These are phyloP conservation scores for Moesziomyces parantarcticus DNA, from an alignment of 1,284 basidiomycete species.

Conservation along the genomic window DNA sequence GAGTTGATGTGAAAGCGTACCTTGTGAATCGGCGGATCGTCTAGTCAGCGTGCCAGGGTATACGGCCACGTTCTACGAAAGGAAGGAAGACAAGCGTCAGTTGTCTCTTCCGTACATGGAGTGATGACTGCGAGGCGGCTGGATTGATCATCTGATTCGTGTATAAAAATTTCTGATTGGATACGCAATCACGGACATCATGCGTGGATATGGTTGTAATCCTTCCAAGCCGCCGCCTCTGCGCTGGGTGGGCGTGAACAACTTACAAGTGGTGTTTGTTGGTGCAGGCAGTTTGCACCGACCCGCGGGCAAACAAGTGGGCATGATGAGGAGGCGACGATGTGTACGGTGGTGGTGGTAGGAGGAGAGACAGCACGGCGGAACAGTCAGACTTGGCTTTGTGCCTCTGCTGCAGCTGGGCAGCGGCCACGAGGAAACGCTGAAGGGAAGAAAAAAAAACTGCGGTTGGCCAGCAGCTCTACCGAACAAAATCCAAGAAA, in stretches of 20 bases:
- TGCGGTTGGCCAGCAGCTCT: constrained; percentile 13
- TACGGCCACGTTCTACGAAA: constrained; percentile 1
- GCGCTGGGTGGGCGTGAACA: constrained; percentile 9
- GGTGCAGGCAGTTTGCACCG: constrained; percentile 17
- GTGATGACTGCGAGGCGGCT: neutral
- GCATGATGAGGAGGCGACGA: constrained; percentile 10
- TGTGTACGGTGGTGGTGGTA: neutral
- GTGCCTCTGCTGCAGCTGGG: constrained; percentile 1
- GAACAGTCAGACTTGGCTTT: constrained; percentile 1
- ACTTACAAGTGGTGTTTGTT: constrained; percentile 13
- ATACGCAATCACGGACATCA: constrained; percentile 50
- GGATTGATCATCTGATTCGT: constrained; percentile 50
- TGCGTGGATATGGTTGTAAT: constrained; percentile 43
- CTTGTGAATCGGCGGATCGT: neutral
- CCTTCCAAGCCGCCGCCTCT: constrained; percentile 9
- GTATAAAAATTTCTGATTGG: constrained; percentile 47
- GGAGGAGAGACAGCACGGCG: neutral
- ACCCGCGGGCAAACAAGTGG: constrained; percentile 23
- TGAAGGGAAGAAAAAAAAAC: too few relatives aligned
- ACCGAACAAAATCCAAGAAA: neutral
- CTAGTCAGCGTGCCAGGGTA: too few relatives aligned
- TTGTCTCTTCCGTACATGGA: neutral
- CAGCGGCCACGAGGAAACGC: too few relatives aligned
- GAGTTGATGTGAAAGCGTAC: too few relatives aligned
- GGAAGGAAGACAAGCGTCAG: constrained; percentile 8